A percentile compares a stretch with the other conserved stretches of the same genome.
phyloP scores from a whole-genome alignment of 75 land plant genomes.

The Pinus taeda region DNA sequence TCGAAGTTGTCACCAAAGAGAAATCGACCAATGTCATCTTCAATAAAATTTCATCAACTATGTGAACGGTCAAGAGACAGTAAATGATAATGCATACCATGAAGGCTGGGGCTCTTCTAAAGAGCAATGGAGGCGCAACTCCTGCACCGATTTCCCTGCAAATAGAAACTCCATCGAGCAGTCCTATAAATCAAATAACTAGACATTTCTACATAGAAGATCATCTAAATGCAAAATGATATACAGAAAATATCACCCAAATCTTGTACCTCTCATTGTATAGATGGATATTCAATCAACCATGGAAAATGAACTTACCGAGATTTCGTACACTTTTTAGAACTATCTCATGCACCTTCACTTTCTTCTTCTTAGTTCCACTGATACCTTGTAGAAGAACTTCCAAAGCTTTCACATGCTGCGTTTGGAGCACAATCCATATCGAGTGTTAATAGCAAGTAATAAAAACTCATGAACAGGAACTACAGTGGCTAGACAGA shows the following conservation, averaged over 20 bases:
- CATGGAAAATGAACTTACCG: constrained; percentile 10
- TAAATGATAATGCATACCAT: constrained; percentile 21
- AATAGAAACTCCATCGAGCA: not conserved
- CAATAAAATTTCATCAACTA: not conserved
- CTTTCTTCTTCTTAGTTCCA: constrained; percentile 25
- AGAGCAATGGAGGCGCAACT: constrained; percentile 32
- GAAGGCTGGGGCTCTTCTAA: constrained; percentile 26
- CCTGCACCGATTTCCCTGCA: constrained; percentile 32
- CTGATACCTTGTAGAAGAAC: constrained; percentile 38
- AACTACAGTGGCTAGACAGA: no score
- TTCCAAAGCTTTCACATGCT: constrained; percentile 47
- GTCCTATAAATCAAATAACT: not conserved
- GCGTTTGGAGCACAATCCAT: constrained; percentile 5
- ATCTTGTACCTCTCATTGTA: not conserved
- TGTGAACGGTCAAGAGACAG: not conserved
- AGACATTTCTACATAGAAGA: not conserved
- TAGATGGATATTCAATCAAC: not conserved
- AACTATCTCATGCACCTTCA: constrained; percentile 40
- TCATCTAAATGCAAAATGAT: not conserved
- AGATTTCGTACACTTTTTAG: constrained; percentile 33
- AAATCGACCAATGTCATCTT: not conserved
- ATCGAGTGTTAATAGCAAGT: no score
- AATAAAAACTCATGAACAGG: no score
- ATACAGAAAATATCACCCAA: not conserved
- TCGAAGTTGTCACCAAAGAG: not conserved